Percentiles rank a stretch among this genome's conserved stretches.
These are phyloP conservation scores for Bolboschoenoplectus hybrid DNA, from an alignment of 202 grass and related monocot species.

Conservation along the genomic window DNA sequence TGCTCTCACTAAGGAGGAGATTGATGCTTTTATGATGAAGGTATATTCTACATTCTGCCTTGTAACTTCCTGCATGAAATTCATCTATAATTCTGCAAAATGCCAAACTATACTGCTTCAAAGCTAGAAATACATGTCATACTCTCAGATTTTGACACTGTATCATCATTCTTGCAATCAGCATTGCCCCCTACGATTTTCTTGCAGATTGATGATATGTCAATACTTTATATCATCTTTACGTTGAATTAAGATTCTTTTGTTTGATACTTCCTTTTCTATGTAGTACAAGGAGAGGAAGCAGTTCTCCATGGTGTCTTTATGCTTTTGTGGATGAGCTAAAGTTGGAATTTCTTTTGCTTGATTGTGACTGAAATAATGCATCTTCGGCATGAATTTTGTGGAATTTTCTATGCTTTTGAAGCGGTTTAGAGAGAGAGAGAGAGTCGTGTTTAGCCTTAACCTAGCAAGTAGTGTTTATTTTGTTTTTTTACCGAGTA, in stretches of 20 bases:
- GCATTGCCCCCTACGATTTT: not conserved
- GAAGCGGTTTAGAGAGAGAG: not conserved
- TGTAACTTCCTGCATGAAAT: not conserved
- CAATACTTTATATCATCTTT: not conserved
- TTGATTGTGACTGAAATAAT: slow-evolving; percentile 2
- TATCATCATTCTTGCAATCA: not conserved
- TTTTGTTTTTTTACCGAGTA: slow-evolving; percentile 36
- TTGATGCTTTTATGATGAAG: slow-evolving; percentile 50
- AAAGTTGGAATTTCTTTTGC: slow-evolving; percentile 7
- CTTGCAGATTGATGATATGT: not conserved
- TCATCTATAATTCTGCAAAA: not conserved
- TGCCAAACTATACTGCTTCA: not conserved
- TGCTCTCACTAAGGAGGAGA: slow-evolving; percentile 53
- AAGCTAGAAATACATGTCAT: not conserved
- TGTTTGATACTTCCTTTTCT: slow-evolving; percentile 14
- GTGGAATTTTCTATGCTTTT: slow-evolving; percentile 45
- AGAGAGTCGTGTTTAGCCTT: slow-evolving; percentile 23
- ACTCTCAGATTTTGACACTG: not conserved
- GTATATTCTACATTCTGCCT: slow-evolving; percentile 23
- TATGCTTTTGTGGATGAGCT: slow-evolving; percentile 28
- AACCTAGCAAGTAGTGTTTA: slow-evolving; percentile 35
- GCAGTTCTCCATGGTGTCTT: slow-evolving; percentile 33
- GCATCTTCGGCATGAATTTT: slow-evolving; percentile 31
- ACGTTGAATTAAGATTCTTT: not conserved
- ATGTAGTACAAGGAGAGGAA: slow-evolving; percentile 36